Evolutionary conservation across 2,329 filamentous ascomycete genomes (phyloP), one percentile per base, ranked within the genome.

Genomic region (Aspergillus tamarii): DNA sequence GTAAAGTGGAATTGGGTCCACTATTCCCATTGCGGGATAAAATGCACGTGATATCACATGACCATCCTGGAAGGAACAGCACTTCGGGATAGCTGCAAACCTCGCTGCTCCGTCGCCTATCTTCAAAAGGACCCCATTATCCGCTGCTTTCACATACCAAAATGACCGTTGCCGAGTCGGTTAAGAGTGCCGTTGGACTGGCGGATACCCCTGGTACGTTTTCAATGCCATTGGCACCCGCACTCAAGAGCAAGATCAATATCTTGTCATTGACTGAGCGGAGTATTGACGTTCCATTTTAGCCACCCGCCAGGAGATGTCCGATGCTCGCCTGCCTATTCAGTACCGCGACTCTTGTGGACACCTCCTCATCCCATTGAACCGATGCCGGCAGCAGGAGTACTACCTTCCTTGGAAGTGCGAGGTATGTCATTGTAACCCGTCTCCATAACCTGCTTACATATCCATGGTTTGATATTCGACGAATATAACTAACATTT

Each of bases 401-500:
- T 98, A 91, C 84, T 99, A 97, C 81, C 83, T 97, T 74, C 94
- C 94, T 21, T 99, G 95, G 95, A 97, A 96, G 86, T 99, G 95
- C 81, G 88, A 92, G 87, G 95, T 98, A 87, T 72, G 90, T 74
- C 50, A 43, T 63, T 46, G 39, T 28, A 45, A 21, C 45, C 50
- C 46, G 28, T 54, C 8, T 32, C 36, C 21, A 19, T 26, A 28
- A 11, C 48, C 16, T 32, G 19, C 48, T 28, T 52, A 28, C 7
- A 52, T 30, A 14, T 19, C 16, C 19, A 19, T 52, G 48, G 3
- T 11, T 36, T 8, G 16, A 9, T 43, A 46, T 54, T 26, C 39
- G 30, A 23, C 14, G 26, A 30, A 45, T 12, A n/a, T 28, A 59
- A 66, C 60, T 55, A 36, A 66, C 57, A 54, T 53, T 56, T 28